Evolutionary conservation across 148 eudicot genomes (phyloP).

Genomic region (Drosera capensis): DNA sequence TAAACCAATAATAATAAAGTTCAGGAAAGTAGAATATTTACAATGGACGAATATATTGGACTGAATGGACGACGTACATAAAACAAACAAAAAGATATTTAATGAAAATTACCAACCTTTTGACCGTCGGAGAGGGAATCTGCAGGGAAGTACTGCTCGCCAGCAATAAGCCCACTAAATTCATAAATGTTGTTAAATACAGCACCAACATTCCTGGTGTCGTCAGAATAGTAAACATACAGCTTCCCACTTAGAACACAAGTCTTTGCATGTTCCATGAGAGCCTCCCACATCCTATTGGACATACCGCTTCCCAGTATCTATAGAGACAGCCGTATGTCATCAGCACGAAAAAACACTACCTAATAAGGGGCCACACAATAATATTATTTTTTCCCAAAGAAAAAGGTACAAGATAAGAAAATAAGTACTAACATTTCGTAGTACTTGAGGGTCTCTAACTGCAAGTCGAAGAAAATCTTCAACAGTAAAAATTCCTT

Average conservation of each 20-base stretch:
- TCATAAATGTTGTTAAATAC: conserved; percentile 73
- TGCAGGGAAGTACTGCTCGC: conserved; percentile 47
- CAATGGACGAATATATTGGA: too few species aligned
- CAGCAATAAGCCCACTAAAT: conserved; percentile 60
- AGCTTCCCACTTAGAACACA: conserved; percentile 74
- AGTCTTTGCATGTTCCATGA: conserved; percentile 81
- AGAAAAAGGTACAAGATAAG: not conserved
- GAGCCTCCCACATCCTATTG: conserved; percentile 94
- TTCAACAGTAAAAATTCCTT: conserved; percentile 51
- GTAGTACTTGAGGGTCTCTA: conserved; percentile 56
- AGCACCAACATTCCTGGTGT: conserved; percentile 51
- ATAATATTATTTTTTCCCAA: too few species aligned
- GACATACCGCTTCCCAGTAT: conserved; percentile 97
- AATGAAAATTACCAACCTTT: conserved; percentile 34
- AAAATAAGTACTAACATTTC: conserved; percentile 42
- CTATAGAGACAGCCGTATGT: conserved; percentile 18
- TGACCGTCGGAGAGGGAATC: conserved; percentile 79
- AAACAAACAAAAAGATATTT: not conserved
- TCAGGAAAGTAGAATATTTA: too few species aligned
- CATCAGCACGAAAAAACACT: too few species aligned
- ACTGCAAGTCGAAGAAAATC: conserved; percentile 91
- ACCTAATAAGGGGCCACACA: too few species aligned
- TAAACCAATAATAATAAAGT: too few species aligned
- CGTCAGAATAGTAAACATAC: conserved; percentile 72
- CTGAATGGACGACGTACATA: too few species aligned